Base-by-base conservation (phyloP, 1,139 yeast species). In the Scheffersomyces stambukii region DNA sequence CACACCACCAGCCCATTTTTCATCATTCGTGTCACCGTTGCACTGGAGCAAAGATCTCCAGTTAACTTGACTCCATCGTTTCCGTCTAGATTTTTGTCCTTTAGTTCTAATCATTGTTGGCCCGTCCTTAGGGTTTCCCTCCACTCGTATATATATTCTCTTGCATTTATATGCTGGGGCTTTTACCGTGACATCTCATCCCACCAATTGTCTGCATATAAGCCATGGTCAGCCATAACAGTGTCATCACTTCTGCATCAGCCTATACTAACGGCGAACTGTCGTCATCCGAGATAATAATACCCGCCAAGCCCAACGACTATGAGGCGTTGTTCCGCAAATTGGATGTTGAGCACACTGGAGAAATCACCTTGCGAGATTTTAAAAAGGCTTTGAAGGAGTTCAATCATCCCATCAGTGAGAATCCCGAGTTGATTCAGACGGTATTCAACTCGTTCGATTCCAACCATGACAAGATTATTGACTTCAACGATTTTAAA, bases 371-470 rank as follows among this genome's bases (percentile, higher is more conserved):
- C 4, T 55, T 74, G 8, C 57, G 60, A 21, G 79, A 78, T 30
- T 70, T 81, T 43, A 64, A 64, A 31, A 46, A 57, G 33, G 86
- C 88, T 1, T 62, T 80, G 34, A 58, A 63, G 30, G 45, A 58
- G 13, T 54, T 73, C 19, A 66, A 75, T 30, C 88, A 81, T 50
- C 91, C 95, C 2, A 63, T 85, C 19, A 75, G 77, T 33, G 69
- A 77, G 36, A 75, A 80, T 21, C 77, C 77, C 5, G 78, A 70
- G 30, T 74, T 85, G 17, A 70, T 83, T 13, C 59, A 62, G 33
- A 60, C 63, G 27, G 60, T 81, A 5, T 76, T 81, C 45, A 54
- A 60, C 25, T 64, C 77, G 4, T 72, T 81, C 46, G 83, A 79
- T 50, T 50, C 66, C 16, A 71, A 77, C 36, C 58, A 73, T 17